Evolutionary conservation across 495 filamentous ascomycete genomes (phyloP), one percentile per base, ranked within the genome.

Genomic region (Massariosphaeria phaeospora): DNA sequence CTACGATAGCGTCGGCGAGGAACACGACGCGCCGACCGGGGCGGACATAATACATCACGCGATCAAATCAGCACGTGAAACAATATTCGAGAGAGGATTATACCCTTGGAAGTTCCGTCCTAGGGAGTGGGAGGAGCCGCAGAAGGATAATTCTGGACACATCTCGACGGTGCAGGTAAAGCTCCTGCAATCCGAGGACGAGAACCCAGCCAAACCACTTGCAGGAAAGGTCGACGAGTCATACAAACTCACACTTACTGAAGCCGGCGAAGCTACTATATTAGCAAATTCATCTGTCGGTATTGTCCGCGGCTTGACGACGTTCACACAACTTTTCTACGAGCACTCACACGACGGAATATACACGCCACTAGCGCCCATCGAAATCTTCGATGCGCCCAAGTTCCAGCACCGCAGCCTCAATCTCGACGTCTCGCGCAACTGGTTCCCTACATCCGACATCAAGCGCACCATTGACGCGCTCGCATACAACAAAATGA

Each of bases 251-350:
- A 76, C 72, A 2, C 59, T 91, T 35, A 67, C 70, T 4, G 52
- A 52, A 8, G 62, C 71, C 41, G 84, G 84, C 31, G 68, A 72
- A 9, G 82, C 74, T 40, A 76, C 69, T 18, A 83, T 91, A 58
- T 73, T 66, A 7, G 84, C 81, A 11, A 73, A 72, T 18, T 82
- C 84, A 7, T 81, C 79, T 13, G 79, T 77, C 47, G 88, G 86
- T 48, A 66, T 89, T 8, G 70, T 86, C 4, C 79, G 80, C 41
- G 88, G 73, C 11, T 69, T 91, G 11, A 78, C 83, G 48, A 83
- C 84, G 2, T 84, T 91, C 65, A 74, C 75, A 2, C 87, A 91
- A 71, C 74, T 91, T 17, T 91, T 91, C 72, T 91, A 77, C 70
- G 50, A 76, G 57, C 82, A 85, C 65, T 82, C 84, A 23, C 18